Evolutionary conservation across 176 grass and related monocot genomes (phyloP), one percentile per base, ranked within the genome.

Genomic region (Echinochloa phyllopogon): DNA sequence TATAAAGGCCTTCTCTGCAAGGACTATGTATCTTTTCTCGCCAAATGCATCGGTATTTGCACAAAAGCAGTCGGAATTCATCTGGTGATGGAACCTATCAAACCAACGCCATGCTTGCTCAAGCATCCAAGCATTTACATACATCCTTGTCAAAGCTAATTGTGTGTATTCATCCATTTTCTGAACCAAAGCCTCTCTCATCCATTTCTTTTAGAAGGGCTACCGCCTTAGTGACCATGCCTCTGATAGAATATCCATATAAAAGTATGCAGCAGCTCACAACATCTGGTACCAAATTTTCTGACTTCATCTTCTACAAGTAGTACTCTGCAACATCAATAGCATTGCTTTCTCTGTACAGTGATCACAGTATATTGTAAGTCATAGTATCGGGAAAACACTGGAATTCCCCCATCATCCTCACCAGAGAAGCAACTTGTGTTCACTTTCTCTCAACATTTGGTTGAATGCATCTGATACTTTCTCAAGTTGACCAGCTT

Each of bases 131-230:
- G 75, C 71, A 87, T 89, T 92, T 78, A 86, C 65, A 76, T 98
- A 95, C 96, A 98, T 98, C 83, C 90, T 95, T 3, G 68, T 98
- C 87, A 98, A 75, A 93, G 91, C 91, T 74, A 93, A 92, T 80
- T 98, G 96, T 70, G 93, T 89, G 50, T 98, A 98, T 59, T 98
- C 93, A 85, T 98, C 91, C 38, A 98, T 88, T 69, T n/a, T n/a
- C n/a, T n/a, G n/a, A 78, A 74, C n/a, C n/a, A 75, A 98, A 72
- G 4, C 81, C 83, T 60, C 75, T 72, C 60, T 80, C 61, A 65
- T 95, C 80, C 81, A 98, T 94, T 78, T 95, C 93, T 53, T 89
- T 69, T 60, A 98, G 38, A 86, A 98, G 83, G 44, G 85, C 66
- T 94, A 95, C 93, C 4, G 83, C 93, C 90, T 95, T 90, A 39